phyloP scores from a whole-genome alignment of 2,329 filamentous ascomycete genomes.

The Aschersonia sp. region DNA sequence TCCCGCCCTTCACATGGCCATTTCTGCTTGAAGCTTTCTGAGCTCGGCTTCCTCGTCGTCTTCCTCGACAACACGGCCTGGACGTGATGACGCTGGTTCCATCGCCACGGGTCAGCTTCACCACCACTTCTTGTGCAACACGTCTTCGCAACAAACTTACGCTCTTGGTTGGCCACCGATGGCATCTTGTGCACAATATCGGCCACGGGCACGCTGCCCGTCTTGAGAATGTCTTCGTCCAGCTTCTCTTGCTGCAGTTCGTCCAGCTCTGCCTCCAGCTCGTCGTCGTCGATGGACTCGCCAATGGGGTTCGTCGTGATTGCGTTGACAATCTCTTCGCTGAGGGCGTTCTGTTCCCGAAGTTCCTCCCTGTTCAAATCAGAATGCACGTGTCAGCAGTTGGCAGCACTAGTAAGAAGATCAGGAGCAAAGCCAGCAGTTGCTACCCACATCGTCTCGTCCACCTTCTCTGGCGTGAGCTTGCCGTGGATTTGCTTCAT shows the following conservation, averaged over 20 bases:
- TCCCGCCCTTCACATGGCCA: conserved; percentile 59
- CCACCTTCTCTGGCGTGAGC: conserved; percentile 87
- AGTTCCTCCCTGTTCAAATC: conserved; percentile 57
- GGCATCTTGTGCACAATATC: conserved; percentile 70
- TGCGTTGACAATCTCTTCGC: conserved; percentile 79
- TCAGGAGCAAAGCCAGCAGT: no score
- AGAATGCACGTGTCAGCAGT: neutral
- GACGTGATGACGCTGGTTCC: conserved; percentile 16
- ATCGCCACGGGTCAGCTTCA: neutral
- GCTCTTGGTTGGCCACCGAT: conserved; percentile 55
- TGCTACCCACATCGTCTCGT: conserved; percentile 72
- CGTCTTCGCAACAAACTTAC: conserved; percentile 36
- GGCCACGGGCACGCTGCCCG: conserved; percentile 67
- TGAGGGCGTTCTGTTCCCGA: conserved; percentile 82
- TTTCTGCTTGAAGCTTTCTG: conserved; percentile 85
- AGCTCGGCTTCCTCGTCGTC: conserved; percentile 96
- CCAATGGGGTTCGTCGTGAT: conserved; percentile 59
- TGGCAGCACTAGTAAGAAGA: neutral
- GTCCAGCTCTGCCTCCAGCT: conserved; percentile 76
- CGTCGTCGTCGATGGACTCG: conserved; percentile 67
- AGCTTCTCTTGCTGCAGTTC: conserved; percentile 81
- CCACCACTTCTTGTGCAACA: neutral
- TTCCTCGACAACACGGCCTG: conserved; percentile 44
- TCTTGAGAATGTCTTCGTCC: conserved; percentile 87
- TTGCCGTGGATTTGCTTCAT: conserved; percentile 91